phyloP scores from a whole-genome alignment of 805 yeast species.

The Komagataella pastoris region DNA sequence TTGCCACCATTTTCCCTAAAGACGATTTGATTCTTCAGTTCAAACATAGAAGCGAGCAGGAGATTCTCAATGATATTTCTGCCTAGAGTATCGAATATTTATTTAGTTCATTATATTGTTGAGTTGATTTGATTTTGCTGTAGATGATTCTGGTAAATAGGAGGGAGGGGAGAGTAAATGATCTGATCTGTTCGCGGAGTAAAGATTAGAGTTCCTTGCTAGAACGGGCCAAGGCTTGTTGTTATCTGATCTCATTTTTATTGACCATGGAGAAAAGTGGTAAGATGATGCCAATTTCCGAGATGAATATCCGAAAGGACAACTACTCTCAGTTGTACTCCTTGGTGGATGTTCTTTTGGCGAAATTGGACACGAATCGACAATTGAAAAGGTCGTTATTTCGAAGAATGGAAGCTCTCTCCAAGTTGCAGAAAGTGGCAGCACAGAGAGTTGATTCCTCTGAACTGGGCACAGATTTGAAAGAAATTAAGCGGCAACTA shows the following conservation, averaged over 20 bases:
- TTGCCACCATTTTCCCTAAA: constrained; percentile 96
- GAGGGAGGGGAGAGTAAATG: not conserved
- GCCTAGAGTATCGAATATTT: not conserved
- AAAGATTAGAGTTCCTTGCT: not conserved
- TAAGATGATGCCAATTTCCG: not conserved
- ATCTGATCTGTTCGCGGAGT: not conserved
- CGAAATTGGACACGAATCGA: constrained; percentile 2
- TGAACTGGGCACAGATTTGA: not conserved
- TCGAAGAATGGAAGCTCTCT: constrained; percentile 3
- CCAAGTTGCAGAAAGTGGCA: not conserved
- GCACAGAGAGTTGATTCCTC: not conserved
- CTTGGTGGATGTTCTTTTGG: constrained; percentile 2
- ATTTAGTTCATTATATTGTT: not conserved
- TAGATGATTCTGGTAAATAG: not conserved
- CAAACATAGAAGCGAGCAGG: constrained; percentile 27
- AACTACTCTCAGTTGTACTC: constrained; percentile 3
- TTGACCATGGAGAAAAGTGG: not conserved
- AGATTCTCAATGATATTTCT: not conserved
- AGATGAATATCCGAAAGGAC: constrained; percentile 3
- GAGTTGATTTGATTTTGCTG: not conserved
- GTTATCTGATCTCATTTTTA: not conserved
- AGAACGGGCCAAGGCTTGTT: not conserved
- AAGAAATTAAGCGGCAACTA: not conserved
- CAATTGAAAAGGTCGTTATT: constrained; percentile 2
- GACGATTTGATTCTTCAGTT: constrained; percentile 83